Evolutionary conservation across 208 protist species (phyloP), one percentile per base, ranked within the genome.

Genomic region (Angomonas deanei): DNA sequence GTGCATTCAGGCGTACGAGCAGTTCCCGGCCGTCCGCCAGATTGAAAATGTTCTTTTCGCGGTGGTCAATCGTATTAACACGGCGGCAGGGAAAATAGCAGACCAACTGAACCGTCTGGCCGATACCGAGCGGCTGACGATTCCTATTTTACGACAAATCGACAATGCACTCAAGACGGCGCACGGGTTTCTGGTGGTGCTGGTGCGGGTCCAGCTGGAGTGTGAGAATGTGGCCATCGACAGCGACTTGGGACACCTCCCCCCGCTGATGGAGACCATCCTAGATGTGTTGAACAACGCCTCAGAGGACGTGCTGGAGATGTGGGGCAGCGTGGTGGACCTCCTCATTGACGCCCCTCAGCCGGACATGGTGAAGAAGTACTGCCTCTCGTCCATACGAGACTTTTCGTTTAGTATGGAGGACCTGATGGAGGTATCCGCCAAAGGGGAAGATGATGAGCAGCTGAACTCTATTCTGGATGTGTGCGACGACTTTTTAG

Each of bases 151-250:
- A 39, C 83, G 85, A 3, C 71, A 78, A 39, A 70, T 72, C 8
- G 76, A 76, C 58, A 82, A 64, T 50, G 61, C 68, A 15, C 71
- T 95, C 32, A 32, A 30, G 31, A 80, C 72, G 10, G 75, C 74
- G 3, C 76, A 86, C 46, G 73, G 78, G 38, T 95, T 91, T 59
- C 65, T 91, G 38, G 58, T 74, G 0, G 80, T 90, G 52, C 39
- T 95, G 21, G 69, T 95, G 13, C 81, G 82, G 24, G 84, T 95
- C 31, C 86, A 95, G 78, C 71, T 95, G 1, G 86, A 95, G 63
- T 89, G 82, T 55, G 89, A 95, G 47, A 91, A 91, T 66, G 82
- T 92, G 28, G 84, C 86, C 8, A 66, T 93, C 32, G 76, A 74
- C 5, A 86, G 86, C 50, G 24, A 79, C 10, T 80, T 92, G 77